phyloP scores from a whole-genome alignment of 2,329 filamentous ascomycete genomes.

The Didymella keratinophila region DNA sequence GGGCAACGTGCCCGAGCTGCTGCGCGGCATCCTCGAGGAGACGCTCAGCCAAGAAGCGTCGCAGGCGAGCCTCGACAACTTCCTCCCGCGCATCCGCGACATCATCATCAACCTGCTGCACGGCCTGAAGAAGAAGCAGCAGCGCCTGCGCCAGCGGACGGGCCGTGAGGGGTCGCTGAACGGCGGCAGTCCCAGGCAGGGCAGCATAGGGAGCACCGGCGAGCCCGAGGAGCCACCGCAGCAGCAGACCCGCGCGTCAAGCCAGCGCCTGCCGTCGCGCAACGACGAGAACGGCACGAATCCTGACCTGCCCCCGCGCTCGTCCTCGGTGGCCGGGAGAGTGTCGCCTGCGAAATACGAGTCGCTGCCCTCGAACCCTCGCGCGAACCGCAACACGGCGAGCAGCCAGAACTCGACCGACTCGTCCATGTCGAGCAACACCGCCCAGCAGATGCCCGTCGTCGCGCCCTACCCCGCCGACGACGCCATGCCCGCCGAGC shows the following conservation, averaged over 20 bases:
- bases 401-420: constrained; percentile 47
- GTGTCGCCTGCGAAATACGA: constrained; percentile 56
- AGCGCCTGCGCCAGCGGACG: constrained; percentile 73
- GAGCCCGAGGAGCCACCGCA: constrained; percentile 50
- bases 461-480: constrained; percentile 76
- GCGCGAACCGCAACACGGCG: constrained; percentile 44
- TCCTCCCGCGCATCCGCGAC: constrained; percentile 91
- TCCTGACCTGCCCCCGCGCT: constrained; percentile 58
- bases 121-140: constrained; percentile 95
- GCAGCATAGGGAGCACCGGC: constrained; percentile 44
- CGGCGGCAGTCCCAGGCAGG: constrained; percentile 51
- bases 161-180: constrained; percentile 57
- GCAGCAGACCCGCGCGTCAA: constrained; percentile 52
- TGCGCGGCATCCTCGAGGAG: constrained; percentile 91
- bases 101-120: constrained; percentile 98
- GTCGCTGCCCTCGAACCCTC: constrained; percentile 45
- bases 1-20: constrained; percentile 90
- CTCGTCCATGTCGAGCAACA: constrained; percentile 75
- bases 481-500: constrained; percentile 56
- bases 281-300: constrained; percentile 51
- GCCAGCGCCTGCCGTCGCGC: constrained; percentile 52
- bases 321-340: constrained; percentile 56
- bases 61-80: constrained; percentile 90
- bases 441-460: constrained; percentile 78
- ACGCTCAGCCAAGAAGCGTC: constrained; percentile 97